These are phyloP conservation scores for Monosporozyma yasuniensis DNA, from an alignment of 805 yeast genomes.

Conservation along the genomic window DNA sequence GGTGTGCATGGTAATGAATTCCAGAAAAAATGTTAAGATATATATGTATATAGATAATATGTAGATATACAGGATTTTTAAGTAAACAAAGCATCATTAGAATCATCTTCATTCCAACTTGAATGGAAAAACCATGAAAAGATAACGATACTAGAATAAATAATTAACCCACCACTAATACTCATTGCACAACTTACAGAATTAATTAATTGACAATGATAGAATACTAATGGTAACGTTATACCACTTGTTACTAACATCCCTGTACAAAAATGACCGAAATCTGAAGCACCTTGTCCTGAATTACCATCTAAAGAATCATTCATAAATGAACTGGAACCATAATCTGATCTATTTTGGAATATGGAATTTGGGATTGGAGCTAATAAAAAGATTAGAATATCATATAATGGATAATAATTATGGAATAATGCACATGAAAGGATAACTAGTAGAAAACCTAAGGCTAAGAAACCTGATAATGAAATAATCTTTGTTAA, in stretches of 20 bases:
- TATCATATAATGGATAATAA: constrained; percentile 81
- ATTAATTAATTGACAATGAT: constrained; percentile 68
- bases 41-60: neutral
- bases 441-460: constrained; percentile 77
- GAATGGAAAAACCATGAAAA: constrained; percentile 64
- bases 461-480: constrained; percentile 63
- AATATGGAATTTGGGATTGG: constrained; percentile 64
- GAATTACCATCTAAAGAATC: constrained; percentile 32
- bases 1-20: too few species aligned
- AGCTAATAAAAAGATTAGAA: constrained; percentile 56
- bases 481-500: constrained; percentile 28
- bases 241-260: constrained; percentile 68
- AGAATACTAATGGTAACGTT: constrained; percentile 63
- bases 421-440: constrained; percentile 83
- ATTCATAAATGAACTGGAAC: constrained; percentile 39
- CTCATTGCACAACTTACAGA: constrained; percentile 67
- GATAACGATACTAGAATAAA: constrained; percentile 73
- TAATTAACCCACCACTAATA: constrained; percentile 71
- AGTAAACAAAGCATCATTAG: constrained; percentile 33
- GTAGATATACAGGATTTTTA: constrained; percentile 5
- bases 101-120: constrained; percentile 33
- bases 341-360: constrained; percentile 28
- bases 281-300: constrained; percentile 45
- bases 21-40: neutral
- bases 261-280: constrained; percentile 74